Percentiles rank a stretch among this genome's conserved stretches.
These are phyloP conservation scores for Cicer chorassanicum DNA, from an alignment of 306 rosid species.

Conservation along the genomic window DNA sequence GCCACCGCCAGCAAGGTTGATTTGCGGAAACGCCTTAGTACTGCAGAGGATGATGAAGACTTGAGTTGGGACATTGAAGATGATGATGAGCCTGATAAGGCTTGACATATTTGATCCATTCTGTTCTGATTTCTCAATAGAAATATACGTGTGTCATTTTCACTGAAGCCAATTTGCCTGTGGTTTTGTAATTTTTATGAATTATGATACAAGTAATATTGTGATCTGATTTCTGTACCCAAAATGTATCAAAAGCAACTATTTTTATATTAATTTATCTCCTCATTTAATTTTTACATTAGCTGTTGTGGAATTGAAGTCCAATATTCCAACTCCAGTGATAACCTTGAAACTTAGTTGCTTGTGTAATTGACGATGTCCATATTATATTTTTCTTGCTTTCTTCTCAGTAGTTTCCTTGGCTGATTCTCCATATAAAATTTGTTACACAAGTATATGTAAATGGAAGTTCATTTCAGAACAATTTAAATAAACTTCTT, in stretches of 20 bases:
- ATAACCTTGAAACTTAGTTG: not conserved
- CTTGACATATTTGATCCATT: constrained; percentile 47
- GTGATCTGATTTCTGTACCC: constrained; percentile 34
- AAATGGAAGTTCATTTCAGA: not conserved
- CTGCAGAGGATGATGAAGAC: constrained; percentile 84
- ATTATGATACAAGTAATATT: constrained; percentile 42
- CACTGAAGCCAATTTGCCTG: constrained; percentile 23
- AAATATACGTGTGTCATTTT: constrained; percentile 36
- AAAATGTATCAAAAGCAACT: constrained; percentile 44
- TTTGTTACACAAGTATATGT: not conserved
- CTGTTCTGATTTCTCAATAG: constrained; percentile 35
- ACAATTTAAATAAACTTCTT: not conserved
- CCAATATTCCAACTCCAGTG: not conserved
- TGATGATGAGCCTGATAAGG: constrained; percentile 64
- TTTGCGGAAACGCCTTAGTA: constrained; percentile 64
- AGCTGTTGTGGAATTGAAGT: not conserved
- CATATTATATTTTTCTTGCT: not conserved
- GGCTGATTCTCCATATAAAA: not conserved
- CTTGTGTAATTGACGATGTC: not conserved
- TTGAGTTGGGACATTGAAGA: constrained; percentile 92
- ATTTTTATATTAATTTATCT: constrained; percentile 5
- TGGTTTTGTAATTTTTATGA: not conserved
- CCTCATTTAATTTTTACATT: not conserved
- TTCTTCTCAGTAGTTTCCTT: not conserved
- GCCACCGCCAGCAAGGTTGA: constrained; percentile 53